Percentiles rank a stretch among this genome's conserved stretches.
phyloP scores from a whole-genome alignment of 2,329 filamentous ascomycete genomes.

The Phaeophleospora eucalypticola region DNA sequence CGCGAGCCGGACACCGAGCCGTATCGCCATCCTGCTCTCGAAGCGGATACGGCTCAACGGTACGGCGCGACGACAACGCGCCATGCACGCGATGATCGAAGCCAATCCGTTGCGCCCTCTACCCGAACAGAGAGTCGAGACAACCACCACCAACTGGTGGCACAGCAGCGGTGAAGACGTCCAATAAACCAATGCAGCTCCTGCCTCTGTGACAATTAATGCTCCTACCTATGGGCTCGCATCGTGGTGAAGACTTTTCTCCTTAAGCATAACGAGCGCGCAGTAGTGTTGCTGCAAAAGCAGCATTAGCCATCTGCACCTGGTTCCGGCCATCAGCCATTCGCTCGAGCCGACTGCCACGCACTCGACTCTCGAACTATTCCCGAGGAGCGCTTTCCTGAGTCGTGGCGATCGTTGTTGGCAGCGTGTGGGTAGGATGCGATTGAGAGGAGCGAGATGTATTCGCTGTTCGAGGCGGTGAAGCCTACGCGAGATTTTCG shows the following conservation, averaged over 20 bases:
- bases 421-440: constrained; percentile 7
- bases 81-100: constrained; percentile 4
- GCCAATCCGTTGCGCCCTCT: constrained; percentile 5
- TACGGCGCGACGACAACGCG: constrained; percentile 1
- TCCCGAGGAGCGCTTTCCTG: not conserved
- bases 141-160: constrained; percentile 1
- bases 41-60: not conserved
- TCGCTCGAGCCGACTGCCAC: constrained; percentile 3
- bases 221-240: constrained; percentile 11
- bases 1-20: not conserved
- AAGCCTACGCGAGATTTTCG: too few species aligned
- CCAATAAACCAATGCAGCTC: not conserved
- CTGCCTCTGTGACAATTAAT: not conserved
- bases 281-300: constrained; percentile 16
- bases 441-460: constrained; percentile 14
- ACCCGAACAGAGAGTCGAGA: not conserved
- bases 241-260: constrained; percentile 16
- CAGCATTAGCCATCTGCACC: constrained; percentile 14
- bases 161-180: constrained; percentile 16
- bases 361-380: not conserved
- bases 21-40: not conserved
- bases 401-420: constrained; percentile 4
- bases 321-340: constrained; percentile 11
- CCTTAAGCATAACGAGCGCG: constrained; percentile 13
- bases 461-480: constrained; percentile 6